phyloP scores from a whole-genome alignment of 2,329 filamentous ascomycete genomes.

The Venturia oleaginea region DNA sequence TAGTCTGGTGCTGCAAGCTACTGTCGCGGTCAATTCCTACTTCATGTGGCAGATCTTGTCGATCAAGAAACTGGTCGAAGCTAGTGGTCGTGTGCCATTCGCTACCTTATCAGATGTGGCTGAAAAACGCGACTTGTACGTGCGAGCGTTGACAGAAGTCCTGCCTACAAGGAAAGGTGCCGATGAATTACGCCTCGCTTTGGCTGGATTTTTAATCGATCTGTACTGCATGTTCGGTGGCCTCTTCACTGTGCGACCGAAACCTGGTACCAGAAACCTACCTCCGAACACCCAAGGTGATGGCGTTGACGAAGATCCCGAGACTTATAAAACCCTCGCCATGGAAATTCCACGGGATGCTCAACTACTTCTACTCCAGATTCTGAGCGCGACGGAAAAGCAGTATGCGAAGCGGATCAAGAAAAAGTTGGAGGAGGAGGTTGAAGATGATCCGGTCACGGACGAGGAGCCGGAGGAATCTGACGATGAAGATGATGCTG shows the following conservation, averaged over 20 bases:
- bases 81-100: conserved; percentile 36
- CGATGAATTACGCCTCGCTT: conserved; percentile 68
- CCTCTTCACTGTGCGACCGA: conserved; percentile 44
- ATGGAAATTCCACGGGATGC: conserved; percentile 58
- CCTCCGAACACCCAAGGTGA: conserved; percentile 22
- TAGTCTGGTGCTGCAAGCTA: conserved; percentile 64
- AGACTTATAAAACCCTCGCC: conserved; percentile 53
- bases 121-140: conserved; percentile 43
- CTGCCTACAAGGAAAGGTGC: conserved; percentile 49
- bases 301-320: conserved; percentile 26
- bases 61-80: conserved; percentile 3
- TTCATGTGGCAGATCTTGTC: conserved; percentile 84
- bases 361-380: conserved; percentile 58
- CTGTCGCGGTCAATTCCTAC: conserved; percentile 73
- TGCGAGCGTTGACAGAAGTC: conserved; percentile 39
- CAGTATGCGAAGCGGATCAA: conserved; percentile 63
- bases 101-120: conserved; percentile 50
- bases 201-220: conserved; percentile 71
- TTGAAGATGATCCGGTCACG: conserved; percentile 65
- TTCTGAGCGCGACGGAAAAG: conserved; percentile 70
- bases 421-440: conserved; percentile 45
- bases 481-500: conserved; percentile 47
- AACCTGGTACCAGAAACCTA: conserved; percentile 21
- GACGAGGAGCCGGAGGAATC: conserved; percentile 54
- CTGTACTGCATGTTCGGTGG: conserved; percentile 71